phyloP scores from a whole-genome alignment of 306 rosid species.

The Begonia fuchsioides region DNA sequence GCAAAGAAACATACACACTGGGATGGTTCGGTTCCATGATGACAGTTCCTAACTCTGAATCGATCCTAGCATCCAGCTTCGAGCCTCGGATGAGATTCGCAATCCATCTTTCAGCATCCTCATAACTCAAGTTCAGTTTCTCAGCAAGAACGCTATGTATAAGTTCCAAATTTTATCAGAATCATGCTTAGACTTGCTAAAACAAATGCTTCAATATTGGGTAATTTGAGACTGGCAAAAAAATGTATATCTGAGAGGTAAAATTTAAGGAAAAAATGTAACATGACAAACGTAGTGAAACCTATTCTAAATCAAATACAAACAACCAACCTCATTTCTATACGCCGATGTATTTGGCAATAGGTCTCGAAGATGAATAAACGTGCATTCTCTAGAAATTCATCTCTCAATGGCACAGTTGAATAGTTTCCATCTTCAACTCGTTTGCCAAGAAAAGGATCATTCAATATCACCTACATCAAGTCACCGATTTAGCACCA shows the following conservation, averaged over 20 bases:
- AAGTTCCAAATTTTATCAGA: too few relatives aligned
- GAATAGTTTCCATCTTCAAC: slow-evolving; percentile 83
- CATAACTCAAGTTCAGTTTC: slow-evolving; percentile 73
- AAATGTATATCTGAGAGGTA: too few relatives aligned
- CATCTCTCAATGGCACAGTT: slow-evolving; percentile 81
- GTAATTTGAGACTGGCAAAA: too few relatives aligned
- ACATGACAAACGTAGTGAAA: too few relatives aligned
- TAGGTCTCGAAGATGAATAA: slow-evolving; percentile 95
- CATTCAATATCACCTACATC: slow-evolving; percentile 81
- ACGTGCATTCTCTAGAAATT: slow-evolving; percentile 93
- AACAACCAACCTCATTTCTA: slow-evolving; percentile 55
- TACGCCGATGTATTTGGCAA: slow-evolving; percentile 83
- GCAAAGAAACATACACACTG: slow-evolving; percentile 50
- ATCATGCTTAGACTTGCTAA: too few relatives aligned
- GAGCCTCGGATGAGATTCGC: slow-evolving; percentile 65
- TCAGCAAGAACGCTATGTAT: slow-evolving; percentile 70
- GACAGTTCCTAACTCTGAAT: slow-evolving; percentile 58
- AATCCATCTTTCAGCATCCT: slow-evolving; percentile 96
- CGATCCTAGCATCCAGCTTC: slow-evolving; percentile 82
- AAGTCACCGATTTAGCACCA: not conserved
- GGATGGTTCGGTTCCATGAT: slow-evolving; percentile 76
- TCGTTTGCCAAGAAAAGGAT: slow-evolving; percentile 89
- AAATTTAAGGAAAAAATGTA: too few relatives aligned
- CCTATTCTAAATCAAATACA: not conserved
- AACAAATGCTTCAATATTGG: too few relatives aligned